Evolutionary conservation across 2,329 filamentous ascomycete species (phyloP), one percentile per base, ranked within the genome.

Genomic region (Neonectria punicea): DNA sequence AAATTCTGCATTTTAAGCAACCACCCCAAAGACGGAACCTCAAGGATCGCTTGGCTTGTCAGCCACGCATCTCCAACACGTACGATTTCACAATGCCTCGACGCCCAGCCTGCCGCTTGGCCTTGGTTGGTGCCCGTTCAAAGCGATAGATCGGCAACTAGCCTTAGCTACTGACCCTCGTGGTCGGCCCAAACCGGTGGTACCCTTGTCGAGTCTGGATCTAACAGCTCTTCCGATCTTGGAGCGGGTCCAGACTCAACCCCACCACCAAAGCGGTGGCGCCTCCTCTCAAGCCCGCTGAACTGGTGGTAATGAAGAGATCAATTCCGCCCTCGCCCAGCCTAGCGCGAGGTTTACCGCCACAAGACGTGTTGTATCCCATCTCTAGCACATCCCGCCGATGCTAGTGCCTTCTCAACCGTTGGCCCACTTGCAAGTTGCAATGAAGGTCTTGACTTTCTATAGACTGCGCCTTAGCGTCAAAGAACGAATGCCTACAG

Each of bases 201-300:
- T 43, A 73, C 69, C 70, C 70, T 73, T 69, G 70, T 70, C 57
- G 54, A 50, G 53, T 64, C 49, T 69, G 67, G 51, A 72, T 73
- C 70, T 70, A 72, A 66, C 70, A 72, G 64, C 70, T 70, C 62
- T 64, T 71, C 70, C 67, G 70, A 73, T 73, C 70, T 71, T 70
- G 69, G 70, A 62, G 67, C 66, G 67, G 70, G 70, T 67, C 70
- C 55, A 54, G 62, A 64, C 66, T 61, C 62, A 61, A 68, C 59
- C 54, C 57, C 56, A 64, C 34, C 53, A 47, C 55, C 56, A 56
- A 58, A 58, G 46, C 44, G 55, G 54, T 49, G 20, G 57, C 32
- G 44, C 49, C 39, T 63, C 41, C 16, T 57, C 13, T 55, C 53
- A 43, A 58, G 32, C 53, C 34, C 51, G n/a, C 47, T 25, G 44